Evolutionary conservation across 371 early-diverging fungal genomes (phyloP), one percentile per base, ranked within the genome.

Genomic region (Syncephalastrum monosporum): DNA sequence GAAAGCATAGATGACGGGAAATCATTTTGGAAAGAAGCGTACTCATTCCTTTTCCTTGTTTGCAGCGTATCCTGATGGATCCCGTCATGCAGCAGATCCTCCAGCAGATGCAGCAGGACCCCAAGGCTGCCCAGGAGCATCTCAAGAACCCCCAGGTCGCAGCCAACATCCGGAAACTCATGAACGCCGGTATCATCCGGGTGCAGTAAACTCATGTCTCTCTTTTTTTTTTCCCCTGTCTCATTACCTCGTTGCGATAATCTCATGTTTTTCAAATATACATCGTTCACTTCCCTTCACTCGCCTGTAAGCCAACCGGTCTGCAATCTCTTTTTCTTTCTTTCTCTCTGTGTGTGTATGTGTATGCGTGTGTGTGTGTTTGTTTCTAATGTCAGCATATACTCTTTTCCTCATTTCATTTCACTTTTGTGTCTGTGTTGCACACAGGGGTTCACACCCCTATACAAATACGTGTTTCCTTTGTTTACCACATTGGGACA

Each of bases 61-160:
- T n/a, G 21, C 24, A 82, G 74, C 81, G 81, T 55, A 87, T 97
- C 63, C 74, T 98, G 64, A 75, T 71, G 44, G 98, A 98, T 72
- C 99, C 99, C 10, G 89, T 92, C 53, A 98, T 98, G 99, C 91
- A 92, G 67, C 82, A 85, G 70, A 97, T 98, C 60, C 83, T 98
- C 60, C 90, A 93, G 71, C 97, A 97, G 77, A 97, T 97, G 96
- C 94, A 96, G 73, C 81, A 87, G 57, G 93, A 98, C 69, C 99
- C 99, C 16, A 76, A 82, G 58, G 96, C 99, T 33, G 89, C 89
- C 23, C 91, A 87, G 64, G 95, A 93, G 58, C 80, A 79, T 61
- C 63, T 98, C 82, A 92, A 93, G 86, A 97, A 97, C 83, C 97
- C 97, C 13, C 77, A 74, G 41, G 86, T 98, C 44, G 94, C 96